Conservation (phyloP, 2,329 filamentous ascomycete species). For the Lecanicillium sp. region DNA sequence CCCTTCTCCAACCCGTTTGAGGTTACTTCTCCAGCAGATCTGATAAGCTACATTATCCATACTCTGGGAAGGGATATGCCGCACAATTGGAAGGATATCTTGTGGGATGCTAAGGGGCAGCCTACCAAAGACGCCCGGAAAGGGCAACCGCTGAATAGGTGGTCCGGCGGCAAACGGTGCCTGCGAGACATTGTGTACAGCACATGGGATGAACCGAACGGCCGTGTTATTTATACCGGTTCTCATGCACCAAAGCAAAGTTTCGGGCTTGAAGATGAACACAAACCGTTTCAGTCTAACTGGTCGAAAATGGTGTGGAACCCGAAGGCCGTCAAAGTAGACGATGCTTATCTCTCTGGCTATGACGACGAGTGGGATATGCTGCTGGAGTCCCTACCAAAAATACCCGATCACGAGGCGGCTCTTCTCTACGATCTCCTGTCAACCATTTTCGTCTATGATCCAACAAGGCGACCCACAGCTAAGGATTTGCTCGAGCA, state of each 20-base stretch:
- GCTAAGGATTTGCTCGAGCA: constrained; percentile 19
- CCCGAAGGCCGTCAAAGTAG: constrained; percentile 16
- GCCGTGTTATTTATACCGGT: constrained; percentile 6
- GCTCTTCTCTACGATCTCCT: constrained; percentile 20
- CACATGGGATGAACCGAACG: constrained; percentile 16
- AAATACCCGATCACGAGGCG: constrained; percentile 18
- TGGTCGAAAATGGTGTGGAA: constrained; percentile 19
- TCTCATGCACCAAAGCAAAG: neutral
- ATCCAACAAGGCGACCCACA: constrained; percentile 17
- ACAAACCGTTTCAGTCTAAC: constrained; percentile 15
- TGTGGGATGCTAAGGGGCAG: neutral
- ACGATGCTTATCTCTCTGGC: constrained; percentile 14
- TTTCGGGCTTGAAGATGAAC: neutral
- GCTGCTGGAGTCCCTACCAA: constrained; percentile 15
- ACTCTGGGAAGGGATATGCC: neutral
- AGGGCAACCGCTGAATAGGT: neutral
- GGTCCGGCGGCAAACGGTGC: neutral
- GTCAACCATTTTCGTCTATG: constrained; percentile 21
- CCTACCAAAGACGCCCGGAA: neutral
- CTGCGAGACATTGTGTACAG: constrained; percentile 1
- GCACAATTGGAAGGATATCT: neutral
- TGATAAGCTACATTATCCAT: neutral
- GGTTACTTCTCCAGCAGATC: neutral
- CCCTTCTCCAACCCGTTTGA: constrained; percentile 6
- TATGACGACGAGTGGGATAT: constrained; percentile 16